Conservation (phyloP, 2,329 filamentous ascomycete genomes). For the Orbilia ellipsospora region DNA sequence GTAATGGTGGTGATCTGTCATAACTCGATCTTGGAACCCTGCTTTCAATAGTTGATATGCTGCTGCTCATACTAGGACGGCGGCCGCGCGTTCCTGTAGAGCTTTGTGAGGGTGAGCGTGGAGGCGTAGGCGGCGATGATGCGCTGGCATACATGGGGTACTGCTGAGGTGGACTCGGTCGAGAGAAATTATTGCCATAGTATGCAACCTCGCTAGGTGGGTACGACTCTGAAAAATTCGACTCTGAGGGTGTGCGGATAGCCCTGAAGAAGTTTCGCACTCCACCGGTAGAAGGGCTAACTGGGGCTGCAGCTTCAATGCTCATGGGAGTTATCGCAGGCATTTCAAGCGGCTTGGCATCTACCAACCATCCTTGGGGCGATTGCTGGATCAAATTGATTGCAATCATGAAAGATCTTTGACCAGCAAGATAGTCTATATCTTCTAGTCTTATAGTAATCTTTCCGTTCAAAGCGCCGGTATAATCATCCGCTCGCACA, state of each 20-base stretch:
- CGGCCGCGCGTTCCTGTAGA: slow-evolving; percentile 22
- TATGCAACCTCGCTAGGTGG: slow-evolving; percentile 14
- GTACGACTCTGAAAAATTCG: slow-evolving; percentile 27
- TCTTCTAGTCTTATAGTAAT: slow-evolving; percentile 40
- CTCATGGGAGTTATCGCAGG: neutral
- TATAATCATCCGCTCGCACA: slow-evolving; percentile 52
- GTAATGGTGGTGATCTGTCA: slow-evolving; percentile 16
- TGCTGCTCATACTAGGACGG: slow-evolving; percentile 34
- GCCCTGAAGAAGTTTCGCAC: slow-evolving; percentile 38
- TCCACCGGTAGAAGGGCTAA: slow-evolving; percentile 1
- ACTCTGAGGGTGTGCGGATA: slow-evolving; percentile 30
- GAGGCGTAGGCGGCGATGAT: slow-evolving; percentile 35
- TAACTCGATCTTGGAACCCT: slow-evolving; percentile 17
- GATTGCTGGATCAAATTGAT: slow-evolving; percentile 53
- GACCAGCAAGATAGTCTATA: slow-evolving; percentile 49
- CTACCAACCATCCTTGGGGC: slow-evolving; percentile 41
- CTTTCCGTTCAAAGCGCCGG: slow-evolving; percentile 22
- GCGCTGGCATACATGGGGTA: slow-evolving; percentile 25
- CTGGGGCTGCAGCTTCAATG: slow-evolving; percentile 30
- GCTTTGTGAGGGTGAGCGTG: slow-evolving; percentile 42
- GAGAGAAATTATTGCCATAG: slow-evolving; percentile 33
- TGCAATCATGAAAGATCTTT: slow-evolving; percentile 52
- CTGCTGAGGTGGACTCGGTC: slow-evolving; percentile 28
- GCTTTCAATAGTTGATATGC: slow-evolving; percentile 17
- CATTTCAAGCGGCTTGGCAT: slow-evolving; percentile 20